These are phyloP conservation scores for Tuber aestivum DNA, from an alignment of 495 filamentous ascomycete species.

Conservation along the genomic window DNA sequence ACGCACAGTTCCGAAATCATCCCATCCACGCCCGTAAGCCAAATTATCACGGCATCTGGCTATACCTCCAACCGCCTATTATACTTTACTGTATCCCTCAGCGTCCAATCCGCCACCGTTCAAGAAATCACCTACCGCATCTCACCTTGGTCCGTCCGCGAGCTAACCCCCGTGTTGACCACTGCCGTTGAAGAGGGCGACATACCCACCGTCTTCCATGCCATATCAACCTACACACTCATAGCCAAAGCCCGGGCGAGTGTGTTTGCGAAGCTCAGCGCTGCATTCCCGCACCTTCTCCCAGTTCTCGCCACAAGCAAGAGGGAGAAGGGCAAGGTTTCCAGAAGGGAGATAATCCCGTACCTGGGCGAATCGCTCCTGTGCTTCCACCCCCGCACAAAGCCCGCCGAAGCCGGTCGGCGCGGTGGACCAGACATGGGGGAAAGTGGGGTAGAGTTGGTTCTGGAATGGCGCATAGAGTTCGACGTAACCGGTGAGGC, in stretches of 20 bases:
- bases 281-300: slow-evolving; percentile 21
- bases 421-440: background rate
- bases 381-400: slow-evolving; percentile 6
- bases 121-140: slow-evolving; percentile 1
- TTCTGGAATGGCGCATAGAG: slow-evolving; percentile 24
- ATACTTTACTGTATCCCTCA: slow-evolving; percentile 25
- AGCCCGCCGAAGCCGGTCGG: background rate
- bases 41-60: slow-evolving; percentile 22
- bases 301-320: slow-evolving; percentile 9
- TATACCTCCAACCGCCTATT: slow-evolving; percentile 25
- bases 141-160: slow-evolving; percentile 27
- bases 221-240: slow-evolving; percentile 26
- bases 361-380: slow-evolving; percentile 23
- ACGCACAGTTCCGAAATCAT: slow-evolving; percentile 8
- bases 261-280: slow-evolving; percentile 24
- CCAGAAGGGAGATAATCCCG: slow-evolving; percentile 21
- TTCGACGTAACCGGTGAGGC: slow-evolving; percentile 28
- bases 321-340: background rate
- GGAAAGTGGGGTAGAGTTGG: slow-evolving; percentile 17
- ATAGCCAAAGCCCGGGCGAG: slow-evolving; percentile 21
- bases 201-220: slow-evolving; percentile 26
- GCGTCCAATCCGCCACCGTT: slow-evolving; percentile 9
- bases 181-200: slow-evolving; percentile 12
- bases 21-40: slow-evolving; percentile 8
- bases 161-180: slow-evolving; percentile 18